phyloP scores from a whole-genome alignment of 208 protist genomes.

The Acanthamoeba healyi region DNA sequence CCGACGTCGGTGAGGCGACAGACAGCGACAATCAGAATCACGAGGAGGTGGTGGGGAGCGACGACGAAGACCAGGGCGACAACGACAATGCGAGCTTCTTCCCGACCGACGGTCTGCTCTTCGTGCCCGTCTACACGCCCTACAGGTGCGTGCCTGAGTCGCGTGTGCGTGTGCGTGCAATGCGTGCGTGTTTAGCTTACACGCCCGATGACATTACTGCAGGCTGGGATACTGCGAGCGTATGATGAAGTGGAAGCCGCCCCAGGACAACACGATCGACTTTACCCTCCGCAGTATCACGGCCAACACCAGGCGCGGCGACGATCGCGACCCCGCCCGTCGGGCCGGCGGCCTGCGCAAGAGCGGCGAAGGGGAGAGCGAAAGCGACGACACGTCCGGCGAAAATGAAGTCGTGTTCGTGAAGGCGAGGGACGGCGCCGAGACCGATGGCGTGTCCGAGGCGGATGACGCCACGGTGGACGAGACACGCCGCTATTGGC shows the following conservation, averaged over 20 bases:
- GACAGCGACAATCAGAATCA: not conserved
- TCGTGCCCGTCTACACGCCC: slow-evolving; percentile 57
- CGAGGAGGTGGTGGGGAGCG: not conserved
- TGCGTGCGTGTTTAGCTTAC: not conserved
- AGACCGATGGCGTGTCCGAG: not conserved
- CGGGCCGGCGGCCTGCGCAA: too few species aligned
- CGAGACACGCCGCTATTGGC: slow-evolving; percentile 31
- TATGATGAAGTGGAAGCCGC: slow-evolving; percentile 64
- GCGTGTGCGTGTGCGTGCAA: not conserved
- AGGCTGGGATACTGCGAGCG: slow-evolving; percentile 35
- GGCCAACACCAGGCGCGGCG: not conserved
- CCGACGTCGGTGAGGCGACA: not conserved
- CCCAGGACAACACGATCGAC: slow-evolving; percentile 3
- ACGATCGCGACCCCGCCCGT: too few species aligned
- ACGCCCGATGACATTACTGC: not conserved
- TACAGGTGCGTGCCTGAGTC: slow-evolving; percentile 31
- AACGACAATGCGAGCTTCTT: slow-evolving; percentile 8
- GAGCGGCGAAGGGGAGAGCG: not conserved
- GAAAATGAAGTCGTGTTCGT: not conserved
- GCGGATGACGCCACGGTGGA: too few species aligned
- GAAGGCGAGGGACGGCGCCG: not conserved
- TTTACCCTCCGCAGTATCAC: slow-evolving; percentile 36
- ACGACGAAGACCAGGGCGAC: not conserved
- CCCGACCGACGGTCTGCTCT: slow-evolving; percentile 45
- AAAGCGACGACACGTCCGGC: too few species aligned